These are phyloP conservation scores for Pugionium dolabratum DNA, from an alignment of 345 rosid species.

Conservation along the genomic window DNA sequence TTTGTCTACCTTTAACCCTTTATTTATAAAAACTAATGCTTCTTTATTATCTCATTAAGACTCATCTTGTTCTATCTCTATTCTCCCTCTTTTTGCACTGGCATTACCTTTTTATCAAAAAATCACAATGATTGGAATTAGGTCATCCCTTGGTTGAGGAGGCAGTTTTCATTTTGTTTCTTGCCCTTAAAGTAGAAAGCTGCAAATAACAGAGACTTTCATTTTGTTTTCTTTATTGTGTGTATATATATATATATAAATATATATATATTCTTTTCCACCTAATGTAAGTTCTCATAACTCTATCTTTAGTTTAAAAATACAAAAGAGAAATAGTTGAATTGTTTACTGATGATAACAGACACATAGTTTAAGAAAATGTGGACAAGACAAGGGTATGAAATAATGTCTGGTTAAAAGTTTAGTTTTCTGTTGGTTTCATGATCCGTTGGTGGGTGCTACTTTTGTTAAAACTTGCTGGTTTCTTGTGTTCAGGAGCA, in stretches of 20 bases:
- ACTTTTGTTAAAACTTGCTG: slow-evolving; percentile 9
- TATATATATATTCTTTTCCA: slow-evolving; percentile 16
- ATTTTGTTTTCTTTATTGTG: slow-evolving; percentile 16
- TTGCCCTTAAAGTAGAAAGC: slow-evolving; percentile 26
- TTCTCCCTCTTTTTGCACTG: slow-evolving; percentile 44
- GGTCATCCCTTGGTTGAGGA: slow-evolving; percentile 36
- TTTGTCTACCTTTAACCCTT: slow-evolving; percentile 39
- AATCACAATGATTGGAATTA: slow-evolving; percentile 50
- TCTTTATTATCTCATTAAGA: slow-evolving; percentile 27
- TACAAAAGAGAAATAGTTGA: slow-evolving; percentile 29
- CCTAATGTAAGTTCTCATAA: slow-evolving; percentile 38
- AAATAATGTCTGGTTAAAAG: not conserved
- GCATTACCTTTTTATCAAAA: slow-evolving; percentile 36
- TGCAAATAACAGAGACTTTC: slow-evolving; percentile 59
- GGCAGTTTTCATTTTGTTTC: slow-evolving; percentile 35
- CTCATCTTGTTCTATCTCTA: slow-evolving; percentile 34
- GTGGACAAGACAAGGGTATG: slow-evolving; percentile 39
- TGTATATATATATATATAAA: not conserved
- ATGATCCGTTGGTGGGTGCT: not conserved
- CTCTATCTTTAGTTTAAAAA: slow-evolving; percentile 24
- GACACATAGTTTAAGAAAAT: slow-evolving; percentile 10
- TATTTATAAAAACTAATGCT: slow-evolving; percentile 25
- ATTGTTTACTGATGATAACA: slow-evolving; percentile 27
- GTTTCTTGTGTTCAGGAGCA: slow-evolving; percentile 62
- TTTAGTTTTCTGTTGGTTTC: slow-evolving; percentile 12